Conservation (phyloP, 495 filamentous ascomycete species). For the Coniosporium apollinis region DNA sequence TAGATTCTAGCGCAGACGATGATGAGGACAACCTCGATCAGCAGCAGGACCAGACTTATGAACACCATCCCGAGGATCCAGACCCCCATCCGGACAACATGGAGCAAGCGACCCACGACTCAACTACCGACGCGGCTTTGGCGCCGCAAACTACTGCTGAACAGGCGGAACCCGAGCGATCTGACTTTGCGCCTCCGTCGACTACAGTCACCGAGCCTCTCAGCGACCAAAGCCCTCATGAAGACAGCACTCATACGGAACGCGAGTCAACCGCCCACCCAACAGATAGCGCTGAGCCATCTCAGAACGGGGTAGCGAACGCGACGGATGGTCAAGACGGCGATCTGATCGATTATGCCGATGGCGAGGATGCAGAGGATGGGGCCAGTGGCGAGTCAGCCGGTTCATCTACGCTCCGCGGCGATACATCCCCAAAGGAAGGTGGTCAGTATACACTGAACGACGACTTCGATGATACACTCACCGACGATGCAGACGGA, state of each 20-base stretch:
- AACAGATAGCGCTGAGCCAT: no score
- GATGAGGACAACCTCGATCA: conserved; percentile 2
- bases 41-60: neutral
- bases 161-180: no score
- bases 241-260: no score
- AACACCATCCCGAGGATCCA: conserved; percentile 1
- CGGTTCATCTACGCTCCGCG: conserved; percentile 1
- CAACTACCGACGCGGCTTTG: no score
- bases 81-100: no score
- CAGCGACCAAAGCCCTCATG: no score
- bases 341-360: conserved; percentile 8
- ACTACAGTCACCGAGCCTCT: no score
- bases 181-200: no score
- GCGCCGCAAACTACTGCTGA: no score
- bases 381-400: conserved; percentile 9
- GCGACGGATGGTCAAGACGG: conserved; percentile 6
- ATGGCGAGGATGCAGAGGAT: conserved; percentile 13
- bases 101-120: no score
- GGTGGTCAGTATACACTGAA: conserved; percentile 11
- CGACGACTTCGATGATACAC: conserved; percentile 12
- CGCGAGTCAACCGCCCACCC: no score
- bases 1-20: conserved; percentile 12
- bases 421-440: conserved; percentile 1
- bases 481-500: conserved; percentile 11
- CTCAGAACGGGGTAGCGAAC: neutral